Conservation (phyloP, 345 rosid genomes). For the Eucalyptus microcorys region DNA sequence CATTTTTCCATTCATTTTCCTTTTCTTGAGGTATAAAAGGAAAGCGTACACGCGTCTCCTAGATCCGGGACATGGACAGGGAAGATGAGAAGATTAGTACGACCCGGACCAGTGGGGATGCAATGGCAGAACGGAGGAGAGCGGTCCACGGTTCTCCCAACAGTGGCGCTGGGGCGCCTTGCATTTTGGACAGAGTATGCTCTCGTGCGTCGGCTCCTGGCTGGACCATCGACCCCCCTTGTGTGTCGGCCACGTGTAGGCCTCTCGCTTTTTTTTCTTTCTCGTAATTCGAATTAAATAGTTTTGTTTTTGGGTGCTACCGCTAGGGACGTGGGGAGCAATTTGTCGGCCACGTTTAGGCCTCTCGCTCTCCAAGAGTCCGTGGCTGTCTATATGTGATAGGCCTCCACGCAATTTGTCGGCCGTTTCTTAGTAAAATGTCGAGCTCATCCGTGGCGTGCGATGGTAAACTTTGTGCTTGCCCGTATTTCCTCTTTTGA, state of each 20-base stretch:
- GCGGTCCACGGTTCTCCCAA: no score
- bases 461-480: background rate
- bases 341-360: background rate
- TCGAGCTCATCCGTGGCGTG: background rate
- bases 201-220: background rate
- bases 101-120: no score
- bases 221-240: background rate
- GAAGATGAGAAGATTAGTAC: no score
- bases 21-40: background rate
- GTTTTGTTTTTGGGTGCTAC: background rate
- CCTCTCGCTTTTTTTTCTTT: background rate
- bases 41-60: background rate
- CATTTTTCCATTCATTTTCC: background rate
- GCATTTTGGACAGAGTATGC: no score
- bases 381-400: background rate
- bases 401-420: background rate
- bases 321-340: background rate
- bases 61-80: no score
- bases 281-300: background rate
- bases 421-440: background rate
- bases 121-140: no score
- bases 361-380: background rate
- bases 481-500: background rate
- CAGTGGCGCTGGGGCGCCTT: background rate
- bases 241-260: background rate